Percentiles rank a stretch among this genome's conserved stretches.
Evolutionary conservation across 129 eudicot genomes (phyloP).

Genomic region (Escallonia rubra): DNA sequence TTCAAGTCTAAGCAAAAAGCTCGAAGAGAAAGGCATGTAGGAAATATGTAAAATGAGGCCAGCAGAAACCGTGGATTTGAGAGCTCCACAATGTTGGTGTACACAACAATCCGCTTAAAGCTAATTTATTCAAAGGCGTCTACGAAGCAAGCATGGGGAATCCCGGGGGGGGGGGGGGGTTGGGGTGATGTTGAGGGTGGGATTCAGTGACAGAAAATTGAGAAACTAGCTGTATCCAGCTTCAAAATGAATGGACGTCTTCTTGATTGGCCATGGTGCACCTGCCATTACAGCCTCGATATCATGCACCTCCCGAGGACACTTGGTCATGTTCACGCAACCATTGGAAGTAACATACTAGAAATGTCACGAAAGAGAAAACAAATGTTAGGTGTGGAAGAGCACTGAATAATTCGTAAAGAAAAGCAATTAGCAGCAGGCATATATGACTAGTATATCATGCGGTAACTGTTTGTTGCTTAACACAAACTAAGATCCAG

Average conservation of each 20-base stretch:
- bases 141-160: too few species aligned
- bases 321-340: slow-evolving; percentile 84
- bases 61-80: too few species aligned
- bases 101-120: too few species aligned
- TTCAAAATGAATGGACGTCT: slow-evolving; percentile 28
- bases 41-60: too few species aligned
- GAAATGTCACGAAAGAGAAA: not conserved
- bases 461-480: too few species aligned
- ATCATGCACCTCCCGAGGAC: slow-evolving; percentile 69
- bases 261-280: slow-evolving; percentile 72
- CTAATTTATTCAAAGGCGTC: too few species aligned
- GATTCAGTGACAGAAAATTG: not conserved
- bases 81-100: too few species aligned
- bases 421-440: not conserved
- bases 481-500: too few species aligned
- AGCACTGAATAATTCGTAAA: not conserved
- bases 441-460: not conserved
- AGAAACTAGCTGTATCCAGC: slow-evolving; percentile 28
- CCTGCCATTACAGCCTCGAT: slow-evolving; percentile 96
- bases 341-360: slow-evolving; percentile 81
- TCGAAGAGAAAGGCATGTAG: too few species aligned
- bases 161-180: too few species aligned
- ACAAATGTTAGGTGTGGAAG: not conserved
- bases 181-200: too few species aligned
- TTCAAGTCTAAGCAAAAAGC: too few species aligned